phyloP scores from a whole-genome alignment of 2,329 filamentous ascomycete genomes.

The Corniculantispora saksenae region DNA sequence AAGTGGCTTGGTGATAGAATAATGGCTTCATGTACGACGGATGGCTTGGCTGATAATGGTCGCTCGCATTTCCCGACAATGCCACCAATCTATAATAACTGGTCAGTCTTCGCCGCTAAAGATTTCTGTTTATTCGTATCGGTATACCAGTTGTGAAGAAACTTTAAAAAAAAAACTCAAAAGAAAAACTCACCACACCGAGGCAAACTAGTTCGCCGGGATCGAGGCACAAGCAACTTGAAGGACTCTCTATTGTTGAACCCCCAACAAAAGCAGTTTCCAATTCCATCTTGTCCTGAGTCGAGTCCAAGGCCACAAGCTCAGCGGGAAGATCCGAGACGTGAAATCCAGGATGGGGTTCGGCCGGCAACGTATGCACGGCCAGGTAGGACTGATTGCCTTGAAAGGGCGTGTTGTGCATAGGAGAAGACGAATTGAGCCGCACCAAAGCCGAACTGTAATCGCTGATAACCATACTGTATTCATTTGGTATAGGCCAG shows the following conservation, averaged over 20 bases:
- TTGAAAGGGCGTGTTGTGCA: no score
- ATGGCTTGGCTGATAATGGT: background rate
- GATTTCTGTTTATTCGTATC: no score
- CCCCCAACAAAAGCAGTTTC: background rate
- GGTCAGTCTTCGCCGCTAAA: background rate
- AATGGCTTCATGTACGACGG: background rate
- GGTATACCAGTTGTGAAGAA: no score
- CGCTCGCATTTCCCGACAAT: background rate
- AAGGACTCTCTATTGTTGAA: background rate
- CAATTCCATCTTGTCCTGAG: background rate
- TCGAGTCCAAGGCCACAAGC: background rate
- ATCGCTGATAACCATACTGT: no score
- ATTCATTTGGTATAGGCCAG: no score
- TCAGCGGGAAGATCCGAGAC: no score
- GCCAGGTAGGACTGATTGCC: no score
- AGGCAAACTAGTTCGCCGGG: background rate
- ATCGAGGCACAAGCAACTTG: background rate
- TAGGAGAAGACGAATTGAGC: no score
- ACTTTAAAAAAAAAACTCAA: no score
- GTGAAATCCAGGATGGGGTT: no score
- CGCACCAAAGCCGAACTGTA: no score
- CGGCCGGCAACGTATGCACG: no score
- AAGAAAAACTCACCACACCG: background rate
- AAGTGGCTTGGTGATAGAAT: background rate
- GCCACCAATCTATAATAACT: background rate